Evolutionary conservation across 805 yeast species (phyloP).

Genomic region (Saccharomycopsis selenospora): DNA sequence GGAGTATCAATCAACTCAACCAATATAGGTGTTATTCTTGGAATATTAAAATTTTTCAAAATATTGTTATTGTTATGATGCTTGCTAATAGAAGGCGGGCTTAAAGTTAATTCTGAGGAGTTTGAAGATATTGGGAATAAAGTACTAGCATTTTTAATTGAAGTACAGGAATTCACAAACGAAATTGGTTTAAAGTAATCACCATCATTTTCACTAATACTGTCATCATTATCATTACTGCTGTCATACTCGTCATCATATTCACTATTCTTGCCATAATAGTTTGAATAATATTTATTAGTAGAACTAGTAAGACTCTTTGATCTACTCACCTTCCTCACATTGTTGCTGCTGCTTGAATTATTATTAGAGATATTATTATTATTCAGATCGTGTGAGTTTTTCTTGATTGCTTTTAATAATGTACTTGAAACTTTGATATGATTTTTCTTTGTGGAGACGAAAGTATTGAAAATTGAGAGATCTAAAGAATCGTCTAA

Average conservation of each 20-base stretch:
- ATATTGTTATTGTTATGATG: not conserved
- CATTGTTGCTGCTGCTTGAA: too few species aligned
- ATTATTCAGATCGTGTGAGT: too few species aligned
- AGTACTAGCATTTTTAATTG: conserved; percentile 5
- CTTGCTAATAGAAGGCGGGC: not conserved
- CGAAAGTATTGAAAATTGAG: conserved; percentile 18
- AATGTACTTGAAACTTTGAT: not conserved
- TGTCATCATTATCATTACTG: not conserved
- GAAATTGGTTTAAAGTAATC: conserved; percentile 2
- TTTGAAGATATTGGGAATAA: not conserved
- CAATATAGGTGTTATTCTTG: conserved; percentile 50
- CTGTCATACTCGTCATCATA: too few species aligned
- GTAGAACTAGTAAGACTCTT: not conserved
- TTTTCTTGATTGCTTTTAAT: not conserved
- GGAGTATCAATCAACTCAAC: conserved; percentile 73
- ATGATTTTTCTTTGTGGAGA: not conserved
- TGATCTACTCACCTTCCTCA: not conserved
- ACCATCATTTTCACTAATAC: not conserved
- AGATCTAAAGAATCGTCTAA: conserved; percentile 42
- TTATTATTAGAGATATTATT: too few species aligned
- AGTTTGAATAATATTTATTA: not conserved
- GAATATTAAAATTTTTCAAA: conserved; percentile 28
- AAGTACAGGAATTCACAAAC: conserved; percentile 9
- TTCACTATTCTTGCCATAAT: not conserved
- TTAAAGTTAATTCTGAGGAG: conserved; percentile 1